Evolutionary conservation across 2,329 filamentous ascomycete species (phyloP).

Genomic region (Lachnellula subtilissima): DNA sequence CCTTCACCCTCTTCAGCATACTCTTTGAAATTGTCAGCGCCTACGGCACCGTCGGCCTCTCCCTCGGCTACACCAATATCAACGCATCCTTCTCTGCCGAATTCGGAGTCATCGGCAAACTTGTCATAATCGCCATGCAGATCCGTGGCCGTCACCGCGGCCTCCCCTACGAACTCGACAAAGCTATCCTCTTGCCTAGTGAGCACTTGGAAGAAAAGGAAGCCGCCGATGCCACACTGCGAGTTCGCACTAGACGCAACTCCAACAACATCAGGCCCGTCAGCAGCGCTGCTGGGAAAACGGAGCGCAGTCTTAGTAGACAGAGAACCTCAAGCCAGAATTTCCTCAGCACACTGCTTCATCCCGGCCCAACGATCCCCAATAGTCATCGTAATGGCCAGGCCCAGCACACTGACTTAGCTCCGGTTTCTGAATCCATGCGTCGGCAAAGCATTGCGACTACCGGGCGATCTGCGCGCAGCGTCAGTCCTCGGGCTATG

Average conservation of each 20-base stretch:
- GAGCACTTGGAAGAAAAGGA: conserved; percentile 60
- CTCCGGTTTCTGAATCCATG: too few relatives aligned
- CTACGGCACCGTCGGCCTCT: conserved; percentile 91
- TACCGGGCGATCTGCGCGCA: conserved; percentile 1
- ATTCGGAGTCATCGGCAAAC: conserved; percentile 62
- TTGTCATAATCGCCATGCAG: conserved; percentile 65
- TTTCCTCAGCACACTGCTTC: conserved; percentile 26
- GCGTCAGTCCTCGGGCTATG: conserved; percentile 6
- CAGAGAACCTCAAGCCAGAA: conserved; percentile 14
- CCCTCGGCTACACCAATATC: conserved; percentile 70
- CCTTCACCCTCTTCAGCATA: conserved; percentile 64
- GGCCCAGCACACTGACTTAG: too few relatives aligned
- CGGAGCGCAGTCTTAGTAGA: conserved; percentile 9
- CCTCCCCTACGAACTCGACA: conserved; percentile 63
- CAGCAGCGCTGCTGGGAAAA: conserved; percentile 12
- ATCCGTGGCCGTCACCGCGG: conserved; percentile 66
- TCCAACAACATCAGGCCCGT: conserved; percentile 9
- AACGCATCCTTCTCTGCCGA: conserved; percentile 80
- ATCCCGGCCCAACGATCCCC: conserved; percentile 31
- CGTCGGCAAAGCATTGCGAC: conserved; percentile 11
- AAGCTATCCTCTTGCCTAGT: conserved; percentile 63
- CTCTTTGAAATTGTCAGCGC: conserved; percentile 87
- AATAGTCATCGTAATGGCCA: conserved; percentile 18
- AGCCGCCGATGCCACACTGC: conserved; percentile 37
- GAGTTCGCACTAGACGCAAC: conserved; percentile 10